These are phyloP conservation scores for Mallotus japonicus DNA, from an alignment of 441 rosid genomes.

Conservation along the genomic window DNA sequence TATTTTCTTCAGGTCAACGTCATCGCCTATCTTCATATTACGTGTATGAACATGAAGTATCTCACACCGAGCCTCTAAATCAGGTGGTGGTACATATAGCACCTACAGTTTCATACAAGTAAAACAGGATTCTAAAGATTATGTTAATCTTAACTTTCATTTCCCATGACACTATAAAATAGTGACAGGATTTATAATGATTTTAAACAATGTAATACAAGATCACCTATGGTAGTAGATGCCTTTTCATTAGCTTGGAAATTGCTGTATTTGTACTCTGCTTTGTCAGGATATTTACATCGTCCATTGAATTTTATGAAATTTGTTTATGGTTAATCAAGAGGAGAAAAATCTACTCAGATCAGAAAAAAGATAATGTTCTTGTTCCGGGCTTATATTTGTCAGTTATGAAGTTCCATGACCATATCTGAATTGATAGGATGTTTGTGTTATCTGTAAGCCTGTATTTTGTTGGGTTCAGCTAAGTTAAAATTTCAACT, in stretches of 20 bases:
- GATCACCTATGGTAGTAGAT: background rate
- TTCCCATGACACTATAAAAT: background rate
- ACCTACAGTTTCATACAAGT: constrained; percentile 39
- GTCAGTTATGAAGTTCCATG: background rate
- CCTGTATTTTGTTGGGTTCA: no score
- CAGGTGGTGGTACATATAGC: constrained; percentile 81
- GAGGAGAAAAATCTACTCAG: background rate
- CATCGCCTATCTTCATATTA: constrained; percentile 63
- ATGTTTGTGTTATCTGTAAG: no score
- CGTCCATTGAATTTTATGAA: background rate
- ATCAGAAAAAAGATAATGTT: background rate
- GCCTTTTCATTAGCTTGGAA: background rate
- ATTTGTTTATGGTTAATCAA: background rate
- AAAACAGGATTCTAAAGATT: background rate
- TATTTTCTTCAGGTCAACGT: constrained; percentile 61
- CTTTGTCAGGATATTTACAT: background rate
- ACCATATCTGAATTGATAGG: background rate
- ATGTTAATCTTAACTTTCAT: background rate
- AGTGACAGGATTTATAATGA: background rate
- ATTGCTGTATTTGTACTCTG: background rate
- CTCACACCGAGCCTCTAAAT: constrained; percentile 74
- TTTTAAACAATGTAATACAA: background rate
- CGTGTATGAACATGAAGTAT: constrained; percentile 80
- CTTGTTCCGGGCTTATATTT: background rate
- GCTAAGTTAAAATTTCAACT: no score